Base-by-base conservation (phyloP, 371 early-diverging fungal genomes). In the Nematocida parisii region DNA sequence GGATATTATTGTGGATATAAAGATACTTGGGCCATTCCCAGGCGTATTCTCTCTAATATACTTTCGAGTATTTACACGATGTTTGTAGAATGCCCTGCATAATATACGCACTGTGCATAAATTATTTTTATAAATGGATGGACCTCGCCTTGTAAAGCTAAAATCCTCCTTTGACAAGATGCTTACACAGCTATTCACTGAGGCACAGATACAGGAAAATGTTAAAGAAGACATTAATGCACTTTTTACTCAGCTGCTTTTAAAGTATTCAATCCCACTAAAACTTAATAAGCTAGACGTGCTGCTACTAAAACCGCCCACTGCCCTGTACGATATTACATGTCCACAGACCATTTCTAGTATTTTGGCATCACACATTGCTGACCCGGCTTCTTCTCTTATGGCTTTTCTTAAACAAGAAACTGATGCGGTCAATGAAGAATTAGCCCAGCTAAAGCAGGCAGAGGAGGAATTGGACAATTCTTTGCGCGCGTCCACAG, bases 261-360 rank as follows among this genome's bases (percentile, higher is more conserved):
- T 77, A n/a, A 77, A 77, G 71, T 77, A 77, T 47, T 77, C 80
- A 24, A 57, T 77, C 18, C 80, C 80, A 42, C 24, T 47, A 15
- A 77, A 77, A 39, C 58, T 77, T 5, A 67, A 77, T 42, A 70
- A 77, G 42, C 71, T 77, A 45, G 80, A 77, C 52, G 11, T 6
- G 13, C 22, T 82, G 40, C n/a, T 77, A 9, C 11, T 11, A 27
- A 18, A 54, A 45, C 60, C 40, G 1, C 39, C 62, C 62, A 44
- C 40, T 27, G 9, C 45, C 5, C 61, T 77, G 22, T 77, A 77
- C 62, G 80, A 77, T 47, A 44, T 77, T 11, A 77, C 68, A 9
- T 33, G 24, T 2, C 40, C 81, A 1, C 7, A 56, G 1, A 20
- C 68, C 0, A 77, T 77, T 57, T 22, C 39, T n/a, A 11, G 47